A percentile compares a stretch with the other conserved stretches of the same genome.
Conservation (phyloP, 169 alveolate species). For the Theileria annulata region DNA sequence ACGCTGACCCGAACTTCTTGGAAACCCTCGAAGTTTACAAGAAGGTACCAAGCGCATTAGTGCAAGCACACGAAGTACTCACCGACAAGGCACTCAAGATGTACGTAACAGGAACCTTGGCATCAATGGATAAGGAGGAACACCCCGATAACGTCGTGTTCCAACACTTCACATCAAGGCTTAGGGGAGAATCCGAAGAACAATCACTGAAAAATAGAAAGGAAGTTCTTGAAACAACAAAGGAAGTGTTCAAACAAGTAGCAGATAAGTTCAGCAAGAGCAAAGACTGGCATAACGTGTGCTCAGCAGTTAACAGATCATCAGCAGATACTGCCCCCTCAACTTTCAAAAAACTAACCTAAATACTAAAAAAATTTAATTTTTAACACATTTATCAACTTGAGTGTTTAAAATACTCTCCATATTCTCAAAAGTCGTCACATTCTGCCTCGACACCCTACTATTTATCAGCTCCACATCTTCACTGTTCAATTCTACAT, state of each 20-base stretch:
- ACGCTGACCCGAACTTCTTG: conserved; percentile 65
- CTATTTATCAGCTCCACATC: conserved; percentile 43
- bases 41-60: conserved; percentile 42
- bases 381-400: neutral
- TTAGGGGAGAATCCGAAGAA: conserved; percentile 60
- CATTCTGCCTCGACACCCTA: conserved; percentile 10
- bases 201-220: conserved; percentile 24
- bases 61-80: conserved; percentile 20
- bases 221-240: conserved; percentile 32
- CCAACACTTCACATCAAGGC: conserved; percentile 21
- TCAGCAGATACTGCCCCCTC: conserved; percentile 49
- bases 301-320: conserved; percentile 48
- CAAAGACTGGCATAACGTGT: conserved; percentile 60
- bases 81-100: conserved; percentile 28
- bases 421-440: conserved; percentile 32
- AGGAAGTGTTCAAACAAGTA: conserved; percentile 37
- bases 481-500: conserved; percentile 66
- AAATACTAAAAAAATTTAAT: neutral
- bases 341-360: neutral
- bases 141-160: conserved; percentile 41
- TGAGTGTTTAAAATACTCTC: conserved; percentile 15
- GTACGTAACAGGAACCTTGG: conserved; percentile 50
- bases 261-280: conserved; percentile 17
- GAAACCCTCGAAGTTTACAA: conserved; percentile 40
- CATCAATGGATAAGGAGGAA: conserved; percentile 48